Base-by-base conservation (phyloP, 805 yeast species). In the Saturnispora quitensis region DNA sequence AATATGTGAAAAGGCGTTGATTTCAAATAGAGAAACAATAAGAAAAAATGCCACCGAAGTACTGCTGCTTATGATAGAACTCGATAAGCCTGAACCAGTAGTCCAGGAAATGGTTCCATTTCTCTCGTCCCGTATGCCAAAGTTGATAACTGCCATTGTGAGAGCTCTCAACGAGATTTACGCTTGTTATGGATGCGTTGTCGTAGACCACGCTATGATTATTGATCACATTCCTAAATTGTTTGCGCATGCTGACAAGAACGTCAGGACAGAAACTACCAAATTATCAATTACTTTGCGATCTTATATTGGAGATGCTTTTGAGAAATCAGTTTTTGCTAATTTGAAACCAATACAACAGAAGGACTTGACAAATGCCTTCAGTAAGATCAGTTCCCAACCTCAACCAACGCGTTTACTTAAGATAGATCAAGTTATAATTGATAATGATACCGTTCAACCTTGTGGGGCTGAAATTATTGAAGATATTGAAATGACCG, bases 341-440 rank as follows among this genome's bases (percentile, higher is more conserved):
- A 81, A 80, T 27, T 74, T 93, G 68, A 93, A 91, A 64, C 96
- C 97, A 0, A 88, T 89, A 20, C 98, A 91, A 66, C 91, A 88
- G 67, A 86, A 84, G 56, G 98, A 90, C 62, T 73, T 91, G 53
- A 73, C 79, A 6, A 78, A 80, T 35, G 81, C 80, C 25, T 88
- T 91, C 64, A 84, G 75, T 43, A 75, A 73, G 38, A 74, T 75
- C 8, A 68, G 63, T 17, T 15, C 48, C 2, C 60, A 62, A 2
- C 80, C 81, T 1, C 68, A 63, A 2, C 91, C 84, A 58, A 72
- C 72, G 47, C 69, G 91, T 57, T 67, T 74, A 15, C 72, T 88
- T 22, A 73, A 74, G 52, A 66, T 76, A 2, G 75, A 73, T 18
- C 63, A 67, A 52, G 68, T 65, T 43, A 58, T 58, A 33, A 54